Evolutionary conservation across 1,284 basidiomycete genomes (phyloP), one percentile per base, ranked within the genome.

Genomic region (Stygiomarasmius scandens): DNA sequence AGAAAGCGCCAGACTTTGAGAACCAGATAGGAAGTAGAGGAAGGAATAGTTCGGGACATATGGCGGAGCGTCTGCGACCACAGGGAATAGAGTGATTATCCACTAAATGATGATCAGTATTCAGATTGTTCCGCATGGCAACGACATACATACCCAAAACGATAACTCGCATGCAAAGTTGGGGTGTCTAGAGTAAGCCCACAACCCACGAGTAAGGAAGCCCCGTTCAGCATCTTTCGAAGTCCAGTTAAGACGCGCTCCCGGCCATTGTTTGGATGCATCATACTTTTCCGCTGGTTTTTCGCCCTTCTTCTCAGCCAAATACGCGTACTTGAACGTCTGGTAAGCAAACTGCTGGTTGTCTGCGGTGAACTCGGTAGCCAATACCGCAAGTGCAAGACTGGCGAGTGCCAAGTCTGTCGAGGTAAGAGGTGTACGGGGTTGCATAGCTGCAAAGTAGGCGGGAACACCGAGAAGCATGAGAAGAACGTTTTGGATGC

Each of bases 281-380:
- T 81, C 70, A 55, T 80, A 74, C 49, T 63, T 68, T 47, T 74
- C 71, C 5, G 71, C 77, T 11, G 23, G 23, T 11, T 23, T 16
- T 14, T 12, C 27, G 14, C 22, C 55, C 48, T 27, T 32, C 8
- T 32, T 49, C 51, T 69, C 68, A 44, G 72, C 67, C 32, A 74
- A 52, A 57, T 70, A 67, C 0, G 78, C 77, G 58, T 86, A 84
- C 74, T 98, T 98, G 75, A 86, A 92, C 6, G 84, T 84, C 63
- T 92, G 89, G 71, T 84, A 97, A 2, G 86, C 83, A 72, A 86
- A 95, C 69, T 98, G 96, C 69, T 96, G 92, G 65, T 96, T 93
- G 71, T 98, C 96, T 3, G 94, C 84, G 1, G 82, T 84, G 72
- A 92, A 93, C 69, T 98, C 94, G 48, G 86, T 63, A 2, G 74